Conservation (phyloP, 352 stramenopile genomes). For the Phytophthora podocarpi region DNA sequence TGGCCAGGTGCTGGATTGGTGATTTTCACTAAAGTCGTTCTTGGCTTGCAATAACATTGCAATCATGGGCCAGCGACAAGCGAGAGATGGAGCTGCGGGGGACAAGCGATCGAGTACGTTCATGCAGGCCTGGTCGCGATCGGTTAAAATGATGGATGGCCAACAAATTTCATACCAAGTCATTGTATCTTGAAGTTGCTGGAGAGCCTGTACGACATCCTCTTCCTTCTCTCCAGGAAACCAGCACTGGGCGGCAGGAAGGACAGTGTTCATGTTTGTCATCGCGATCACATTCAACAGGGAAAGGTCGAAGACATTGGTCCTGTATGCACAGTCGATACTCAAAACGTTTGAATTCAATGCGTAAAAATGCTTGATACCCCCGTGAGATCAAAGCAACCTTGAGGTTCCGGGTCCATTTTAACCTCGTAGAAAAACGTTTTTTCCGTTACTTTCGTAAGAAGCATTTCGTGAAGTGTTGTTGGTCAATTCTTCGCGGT, state of each 20-base stretch:
- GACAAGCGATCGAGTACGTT: conserved; percentile 11
- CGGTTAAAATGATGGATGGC: conserved; percentile 1
- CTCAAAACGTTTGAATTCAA: background rate
- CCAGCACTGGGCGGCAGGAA: conserved; percentile 10
- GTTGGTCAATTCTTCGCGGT: no score
- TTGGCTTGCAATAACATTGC: conserved; percentile 11
- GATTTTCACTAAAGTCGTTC: background rate
- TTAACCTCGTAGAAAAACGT: background rate
- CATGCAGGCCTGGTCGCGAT: conserved; percentile 17
- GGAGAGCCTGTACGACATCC: no score
- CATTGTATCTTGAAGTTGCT: background rate
- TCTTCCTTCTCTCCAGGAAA: no score
- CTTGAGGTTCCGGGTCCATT: background rate
- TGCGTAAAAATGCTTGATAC: background rate
- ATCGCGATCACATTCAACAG: conserved; percentile 14
- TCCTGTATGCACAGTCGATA: background rate
- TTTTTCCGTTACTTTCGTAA: background rate
- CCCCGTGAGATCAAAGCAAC: background rate
- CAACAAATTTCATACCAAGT: background rate
- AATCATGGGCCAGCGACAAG: conserved; percentile 26
- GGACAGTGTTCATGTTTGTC: conserved; percentile 13
- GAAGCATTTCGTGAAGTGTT: no score
- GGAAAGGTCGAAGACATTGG: background rate
- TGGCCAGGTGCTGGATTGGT: conserved; percentile 1
- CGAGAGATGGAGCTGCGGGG: background rate